Evolutionary conservation across 1,139 yeast species (phyloP).

Genomic region (Zhuliangozyma blackwelliae): DNA sequence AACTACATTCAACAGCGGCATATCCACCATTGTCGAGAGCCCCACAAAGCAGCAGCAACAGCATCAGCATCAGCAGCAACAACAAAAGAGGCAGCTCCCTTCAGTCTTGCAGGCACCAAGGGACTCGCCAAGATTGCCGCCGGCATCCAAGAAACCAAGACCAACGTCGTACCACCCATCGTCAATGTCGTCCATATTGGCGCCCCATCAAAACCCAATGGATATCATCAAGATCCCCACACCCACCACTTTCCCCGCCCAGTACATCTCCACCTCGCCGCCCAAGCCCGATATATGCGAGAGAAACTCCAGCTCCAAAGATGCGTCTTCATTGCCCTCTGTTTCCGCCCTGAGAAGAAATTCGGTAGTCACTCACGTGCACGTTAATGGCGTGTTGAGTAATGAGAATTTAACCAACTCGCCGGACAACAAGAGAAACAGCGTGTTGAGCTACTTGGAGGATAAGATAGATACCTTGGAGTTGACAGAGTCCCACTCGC

Average conservation of each 20-base stretch:
- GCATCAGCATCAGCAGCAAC: conserved; percentile 3
- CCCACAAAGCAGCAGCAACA: conserved; percentile 23
- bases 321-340: neutral
- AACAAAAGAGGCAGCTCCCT: conserved; percentile 1
- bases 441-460: conserved; percentile 44
- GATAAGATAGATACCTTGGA: conserved; percentile 46
- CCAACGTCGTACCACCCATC: conserved; percentile 79
- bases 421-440: conserved; percentile 31
- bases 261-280: conserved; percentile 38
- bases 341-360: conserved; percentile 28
- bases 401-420: conserved; percentile 21
- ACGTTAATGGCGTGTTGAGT: conserved; percentile 47
- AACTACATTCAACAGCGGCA: conserved; percentile 36
- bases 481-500: conserved; percentile 19
- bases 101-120: conserved; percentile 13
- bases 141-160: conserved; percentile 56
- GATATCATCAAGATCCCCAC: conserved; percentile 34
- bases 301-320: conserved; percentile 1
- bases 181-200: conserved; percentile 37
- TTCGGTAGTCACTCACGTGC: conserved; percentile 42
- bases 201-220: conserved; percentile 18
- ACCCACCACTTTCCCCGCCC: conserved; percentile 34
- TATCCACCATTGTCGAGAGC: conserved; percentile 45
- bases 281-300: conserved; percentile 15
- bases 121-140: conserved; percentile 33